A percentile compares a stretch with the other conserved stretches of the same genome.
phyloP scores from a whole-genome alignment of 345 rosid genomes.

The Gynandropsis gynandra region DNA sequence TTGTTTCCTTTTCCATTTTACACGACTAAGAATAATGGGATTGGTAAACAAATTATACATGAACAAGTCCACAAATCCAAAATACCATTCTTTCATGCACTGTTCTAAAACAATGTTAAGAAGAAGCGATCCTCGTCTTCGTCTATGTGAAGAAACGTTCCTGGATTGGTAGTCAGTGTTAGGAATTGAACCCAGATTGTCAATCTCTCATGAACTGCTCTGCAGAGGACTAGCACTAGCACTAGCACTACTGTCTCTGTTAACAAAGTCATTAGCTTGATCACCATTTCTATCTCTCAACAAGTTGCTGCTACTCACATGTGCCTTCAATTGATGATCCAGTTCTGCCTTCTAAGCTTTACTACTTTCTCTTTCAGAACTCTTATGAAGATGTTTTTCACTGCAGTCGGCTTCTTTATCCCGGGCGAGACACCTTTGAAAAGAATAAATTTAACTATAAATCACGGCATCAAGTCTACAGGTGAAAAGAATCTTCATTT shows the following conservation, averaged over 20 bases:
- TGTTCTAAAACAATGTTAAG: no score
- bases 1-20: no score
- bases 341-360: slow-evolving; percentile 62
- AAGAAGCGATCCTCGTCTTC: no score
- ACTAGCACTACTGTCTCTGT: slow-evolving; percentile 35
- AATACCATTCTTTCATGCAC: no score
- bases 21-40: no score
- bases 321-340: slow-evolving; percentile 50
- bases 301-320: slow-evolving; percentile 46
- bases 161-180: no score
- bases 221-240: no score
- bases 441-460: slow-evolving; percentile 6
- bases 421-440: slow-evolving; percentile 59
- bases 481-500: background rate
- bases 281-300: slow-evolving; percentile 78
- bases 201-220: no score
- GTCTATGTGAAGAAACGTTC: no score
- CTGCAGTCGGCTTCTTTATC: slow-evolving; percentile 76
- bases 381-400: slow-evolving; percentile 63
- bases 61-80: no score
- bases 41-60: no score
- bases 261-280: slow-evolving; percentile 30
- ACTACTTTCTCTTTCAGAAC: slow-evolving; percentile 67
- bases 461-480: slow-evolving; percentile 15
- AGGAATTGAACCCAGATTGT: no score